These are phyloP conservation scores for Chaetomium sp. DNA, from an alignment of 2,329 filamentous ascomycete species.

Conservation along the genomic window DNA sequence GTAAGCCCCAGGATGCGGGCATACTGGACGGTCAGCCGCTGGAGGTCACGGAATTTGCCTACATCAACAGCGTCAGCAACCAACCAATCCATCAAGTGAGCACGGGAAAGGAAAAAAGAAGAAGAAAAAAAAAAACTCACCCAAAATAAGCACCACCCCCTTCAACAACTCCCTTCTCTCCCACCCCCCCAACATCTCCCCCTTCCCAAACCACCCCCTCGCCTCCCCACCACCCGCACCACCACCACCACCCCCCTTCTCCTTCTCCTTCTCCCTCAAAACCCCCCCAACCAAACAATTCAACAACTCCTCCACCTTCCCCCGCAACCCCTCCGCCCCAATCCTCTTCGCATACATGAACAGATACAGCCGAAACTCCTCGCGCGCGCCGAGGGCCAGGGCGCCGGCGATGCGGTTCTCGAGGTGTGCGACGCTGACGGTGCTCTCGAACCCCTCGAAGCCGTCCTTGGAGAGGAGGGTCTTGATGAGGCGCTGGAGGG, in stretches of 20 bases:
- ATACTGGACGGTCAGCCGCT: constrained; percentile 93
- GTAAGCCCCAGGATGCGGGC: constrained; percentile 75
- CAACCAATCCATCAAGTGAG: not conserved
- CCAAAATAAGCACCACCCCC: constrained; percentile 88
- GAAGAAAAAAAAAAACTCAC: constrained; percentile 55
- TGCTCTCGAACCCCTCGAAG: constrained; percentile 88
- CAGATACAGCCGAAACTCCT: constrained; percentile 94
- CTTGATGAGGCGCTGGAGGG: constrained; percentile 89
- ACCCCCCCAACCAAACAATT: constrained; percentile 77
- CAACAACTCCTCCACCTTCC: constrained; percentile 91
- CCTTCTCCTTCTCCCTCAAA: constrained; percentile 65
- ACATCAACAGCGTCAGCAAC: constrained; percentile 1
- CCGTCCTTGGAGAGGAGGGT: constrained; percentile 83
- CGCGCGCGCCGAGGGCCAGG: constrained; percentile 77
- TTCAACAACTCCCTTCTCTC: constrained; percentile 82
- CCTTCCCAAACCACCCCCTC: constrained; percentile 65
- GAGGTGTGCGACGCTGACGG: constrained; percentile 88
- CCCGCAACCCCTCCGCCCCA: constrained; percentile 81
- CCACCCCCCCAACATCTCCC: constrained; percentile 85
- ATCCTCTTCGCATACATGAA: constrained; percentile 97
- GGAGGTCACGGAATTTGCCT: constrained; percentile 95
- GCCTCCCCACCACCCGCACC: constrained; percentile 40
- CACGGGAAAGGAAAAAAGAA: too few relatives aligned
- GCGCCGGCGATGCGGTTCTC: constrained; percentile 94
- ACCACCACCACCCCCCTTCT: constrained; percentile 47